Evolutionary conservation across 257 asterid genomes (phyloP).

Genomic region (Anisodus tanguticus): DNA sequence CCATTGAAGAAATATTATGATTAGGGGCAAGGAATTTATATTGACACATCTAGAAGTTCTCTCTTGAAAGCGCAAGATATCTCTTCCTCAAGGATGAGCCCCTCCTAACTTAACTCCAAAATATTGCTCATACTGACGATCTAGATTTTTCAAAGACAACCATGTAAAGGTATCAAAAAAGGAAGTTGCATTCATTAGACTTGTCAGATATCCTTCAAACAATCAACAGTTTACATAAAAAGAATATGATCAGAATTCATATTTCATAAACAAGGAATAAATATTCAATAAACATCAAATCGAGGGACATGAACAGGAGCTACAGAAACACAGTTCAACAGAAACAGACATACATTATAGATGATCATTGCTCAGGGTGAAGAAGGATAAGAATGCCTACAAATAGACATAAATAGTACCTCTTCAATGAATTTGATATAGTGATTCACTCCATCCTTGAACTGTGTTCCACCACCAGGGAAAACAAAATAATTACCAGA

Average conservation of each 20-base stretch:
- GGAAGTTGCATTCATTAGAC: background rate
- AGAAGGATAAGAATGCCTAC: background rate
- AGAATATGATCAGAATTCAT: background rate
- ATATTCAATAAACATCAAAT: background rate
- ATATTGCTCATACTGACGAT: background rate
- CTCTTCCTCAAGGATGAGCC: background rate
- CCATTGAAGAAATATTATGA: background rate
- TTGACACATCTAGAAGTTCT: background rate
- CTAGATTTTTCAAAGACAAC: background rate
- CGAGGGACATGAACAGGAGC: background rate
- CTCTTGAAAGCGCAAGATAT: background rate
- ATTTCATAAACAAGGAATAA: background rate
- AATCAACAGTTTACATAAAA: background rate
- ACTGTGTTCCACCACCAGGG: constrained; percentile 99
- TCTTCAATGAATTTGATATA: constrained; percentile 63
- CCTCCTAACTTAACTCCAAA: background rate
- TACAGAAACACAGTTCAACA: background rate
- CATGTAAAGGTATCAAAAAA: background rate
- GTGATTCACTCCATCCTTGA: constrained; percentile 71
- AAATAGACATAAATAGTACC: constrained; percentile 44
- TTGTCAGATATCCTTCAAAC: background rate
- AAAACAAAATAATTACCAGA: constrained; percentile 72
- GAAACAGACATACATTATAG: background rate
- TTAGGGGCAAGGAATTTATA: background rate
- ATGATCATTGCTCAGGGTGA: background rate